Percentiles rank a stretch among this genome's conserved stretches.
phyloP scores from a whole-genome alignment of 2,329 filamentous ascomycete species.

The Fonsecaea pugnacius region DNA sequence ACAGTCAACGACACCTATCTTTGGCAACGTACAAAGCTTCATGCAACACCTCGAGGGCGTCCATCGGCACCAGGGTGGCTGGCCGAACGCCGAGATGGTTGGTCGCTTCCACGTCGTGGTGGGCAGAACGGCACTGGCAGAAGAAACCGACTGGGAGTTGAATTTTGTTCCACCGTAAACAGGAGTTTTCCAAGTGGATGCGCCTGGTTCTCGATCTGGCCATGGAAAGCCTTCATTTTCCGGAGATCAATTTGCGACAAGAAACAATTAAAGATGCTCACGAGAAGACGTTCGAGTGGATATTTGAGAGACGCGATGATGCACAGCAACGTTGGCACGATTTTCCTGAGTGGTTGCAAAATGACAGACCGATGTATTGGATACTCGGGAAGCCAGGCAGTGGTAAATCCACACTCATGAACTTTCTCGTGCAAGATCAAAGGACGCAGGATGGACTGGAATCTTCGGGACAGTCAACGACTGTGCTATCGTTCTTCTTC shows the following conservation, averaged over 20 bases:
- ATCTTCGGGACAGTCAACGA: not conserved
- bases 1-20: constrained; percentile 42
- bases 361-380: constrained; percentile 2
- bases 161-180: constrained; percentile 46
- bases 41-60: constrained; percentile 49
- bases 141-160: constrained; percentile 53
- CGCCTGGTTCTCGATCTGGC: not conserved
- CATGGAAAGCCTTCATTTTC: constrained; percentile 13
- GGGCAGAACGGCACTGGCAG: constrained; percentile 45
- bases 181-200: not conserved
- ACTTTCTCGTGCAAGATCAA: constrained; percentile 12
- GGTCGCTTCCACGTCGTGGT: constrained; percentile 51
- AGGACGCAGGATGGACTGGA: constrained; percentile 2
- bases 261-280: constrained; percentile 4
- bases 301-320: not conserved
- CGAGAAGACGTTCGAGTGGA: constrained; percentile 15
- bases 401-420: constrained; percentile 22
- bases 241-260: constrained; percentile 10
- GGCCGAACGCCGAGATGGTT: constrained; percentile 45
- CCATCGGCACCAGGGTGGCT: constrained; percentile 42
- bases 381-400: constrained; percentile 11
- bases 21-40: constrained; percentile 48
- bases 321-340: constrained; percentile 2
- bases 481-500: constrained; percentile 11
- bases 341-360: constrained; percentile 1